These are phyloP conservation scores for Fusarium torulosum DNA, from an alignment of 2,329 filamentous ascomycete genomes.

Conservation along the genomic window DNA sequence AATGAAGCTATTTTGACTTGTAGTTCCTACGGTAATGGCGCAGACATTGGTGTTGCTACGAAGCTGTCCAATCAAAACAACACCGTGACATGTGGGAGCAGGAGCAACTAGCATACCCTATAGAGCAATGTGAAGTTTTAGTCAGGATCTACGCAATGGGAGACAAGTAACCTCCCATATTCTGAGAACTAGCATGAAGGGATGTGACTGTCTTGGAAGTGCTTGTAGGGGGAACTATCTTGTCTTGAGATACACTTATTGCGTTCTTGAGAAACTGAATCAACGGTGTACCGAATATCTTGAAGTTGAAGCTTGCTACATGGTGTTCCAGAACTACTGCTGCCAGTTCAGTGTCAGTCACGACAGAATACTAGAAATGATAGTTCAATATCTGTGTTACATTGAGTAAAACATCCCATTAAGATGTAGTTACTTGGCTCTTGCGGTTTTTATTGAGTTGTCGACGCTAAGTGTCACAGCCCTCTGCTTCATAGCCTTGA, in stretches of 20 bases:
- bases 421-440: too few species aligned
- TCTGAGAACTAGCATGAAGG: neutral
- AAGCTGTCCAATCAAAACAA: slow-evolving; percentile 2
- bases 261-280: neutral
- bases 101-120: neutral
- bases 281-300: neutral
- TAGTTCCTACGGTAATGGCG: neutral
- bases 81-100: neutral
- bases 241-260: neutral
- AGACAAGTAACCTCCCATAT: neutral
- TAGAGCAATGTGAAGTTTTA: too few species aligned
- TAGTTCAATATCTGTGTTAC: too few species aligned
- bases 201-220: neutral
- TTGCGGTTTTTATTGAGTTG: too few species aligned
- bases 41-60: neutral
- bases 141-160: neutral
- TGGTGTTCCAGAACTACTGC: too few species aligned
- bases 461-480: too few species aligned
- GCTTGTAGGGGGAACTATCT: neutral
- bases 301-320: neutral
- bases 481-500: too few species aligned
- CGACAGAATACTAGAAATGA: too few species aligned
- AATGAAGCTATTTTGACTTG: slow-evolving; percentile 4
- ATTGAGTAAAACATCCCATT: too few species aligned
- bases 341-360: too few species aligned